Percentiles rank a stretch among this genome's conserved stretches.
Conservation (phyloP, 2,329 filamentous ascomycete species). For the Xylariomycetidae sp. region DNA sequence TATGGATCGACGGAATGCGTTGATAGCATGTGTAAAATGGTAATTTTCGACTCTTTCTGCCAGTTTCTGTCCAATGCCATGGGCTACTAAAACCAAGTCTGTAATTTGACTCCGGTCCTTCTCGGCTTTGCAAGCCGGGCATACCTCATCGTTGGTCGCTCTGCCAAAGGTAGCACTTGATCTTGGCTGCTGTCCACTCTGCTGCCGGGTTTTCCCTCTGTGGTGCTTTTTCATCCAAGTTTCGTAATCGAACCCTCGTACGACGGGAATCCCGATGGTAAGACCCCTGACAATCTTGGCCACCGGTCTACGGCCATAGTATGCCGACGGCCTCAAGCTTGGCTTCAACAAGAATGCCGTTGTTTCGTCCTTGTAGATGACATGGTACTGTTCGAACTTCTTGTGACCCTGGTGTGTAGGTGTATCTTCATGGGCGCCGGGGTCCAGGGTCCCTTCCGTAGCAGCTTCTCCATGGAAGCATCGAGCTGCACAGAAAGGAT, state of each 20-base stretch:
- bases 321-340: constrained; percentile 76
- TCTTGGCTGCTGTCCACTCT: constrained; percentile 17
- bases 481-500: constrained; percentile 55
- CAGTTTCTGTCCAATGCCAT: constrained; percentile 95
- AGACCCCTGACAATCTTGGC: constrained; percentile 79
- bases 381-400: constrained; percentile 69
- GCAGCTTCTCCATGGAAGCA: constrained; percentile 58
- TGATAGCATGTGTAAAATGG: constrained; percentile 95
- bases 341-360: constrained; percentile 85
- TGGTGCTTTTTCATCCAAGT: constrained; percentile 70
- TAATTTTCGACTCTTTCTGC: constrained; percentile 93
- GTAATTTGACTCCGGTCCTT: constrained; percentile 66
- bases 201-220: constrained; percentile 32
- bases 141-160: constrained; percentile 24
- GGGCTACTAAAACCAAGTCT: constrained; percentile 84
- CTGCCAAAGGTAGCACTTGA: constrained; percentile 23
- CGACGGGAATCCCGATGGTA: constrained; percentile 79
- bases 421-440: constrained; percentile 31
- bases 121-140: constrained; percentile 59
- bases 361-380: constrained; percentile 76
- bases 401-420: constrained; percentile 41
- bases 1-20: constrained; percentile 78
- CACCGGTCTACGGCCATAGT: constrained; percentile 77
- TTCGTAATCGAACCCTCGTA: constrained; percentile 78
- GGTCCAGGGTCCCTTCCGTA: constrained; percentile 41